Conservation (phyloP, 257 asterid species). For the Nicotiana tabacum region DNA sequence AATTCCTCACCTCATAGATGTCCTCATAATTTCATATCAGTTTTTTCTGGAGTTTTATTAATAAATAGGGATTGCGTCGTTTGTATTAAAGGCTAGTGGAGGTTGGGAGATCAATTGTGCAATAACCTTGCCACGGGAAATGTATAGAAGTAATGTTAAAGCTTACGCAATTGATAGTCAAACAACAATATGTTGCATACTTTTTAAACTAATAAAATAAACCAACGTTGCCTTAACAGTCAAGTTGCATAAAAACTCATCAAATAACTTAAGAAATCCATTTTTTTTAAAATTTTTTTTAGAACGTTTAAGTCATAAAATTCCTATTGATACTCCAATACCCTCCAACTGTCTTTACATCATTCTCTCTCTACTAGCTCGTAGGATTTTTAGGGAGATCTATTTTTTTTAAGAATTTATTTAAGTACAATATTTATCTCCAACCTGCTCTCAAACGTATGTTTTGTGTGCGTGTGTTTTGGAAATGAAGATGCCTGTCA, state of each 20-base stretch:
- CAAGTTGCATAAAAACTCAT: not conserved
- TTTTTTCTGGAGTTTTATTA: not conserved
- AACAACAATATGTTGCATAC: not conserved
- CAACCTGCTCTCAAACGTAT: too few species aligned
- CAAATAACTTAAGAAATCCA: not conserved
- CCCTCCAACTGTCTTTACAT: too few species aligned
- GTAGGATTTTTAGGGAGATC: too few species aligned
- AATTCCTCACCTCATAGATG: constrained; percentile 1
- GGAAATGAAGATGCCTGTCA: too few species aligned
- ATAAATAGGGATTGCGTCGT: not conserved
- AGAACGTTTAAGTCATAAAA: too few species aligned
- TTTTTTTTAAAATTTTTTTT: too few species aligned
- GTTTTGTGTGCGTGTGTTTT: too few species aligned
- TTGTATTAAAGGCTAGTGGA: constrained; percentile 1
- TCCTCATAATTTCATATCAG: not conserved
- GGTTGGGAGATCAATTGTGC: constrained; percentile 8
- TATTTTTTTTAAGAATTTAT: too few species aligned
- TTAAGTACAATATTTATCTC: too few species aligned
- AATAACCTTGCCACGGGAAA: not conserved
- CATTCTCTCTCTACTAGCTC: too few species aligned
- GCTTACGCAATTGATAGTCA: constrained; percentile 9
- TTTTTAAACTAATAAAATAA: not conserved
- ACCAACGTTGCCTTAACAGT: not conserved
- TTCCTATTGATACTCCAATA: too few species aligned
- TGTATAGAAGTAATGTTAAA: not conserved